These are phyloP conservation scores for Solanum sejunctum DNA, from an alignment of 257 asterid species.

Conservation along the genomic window DNA sequence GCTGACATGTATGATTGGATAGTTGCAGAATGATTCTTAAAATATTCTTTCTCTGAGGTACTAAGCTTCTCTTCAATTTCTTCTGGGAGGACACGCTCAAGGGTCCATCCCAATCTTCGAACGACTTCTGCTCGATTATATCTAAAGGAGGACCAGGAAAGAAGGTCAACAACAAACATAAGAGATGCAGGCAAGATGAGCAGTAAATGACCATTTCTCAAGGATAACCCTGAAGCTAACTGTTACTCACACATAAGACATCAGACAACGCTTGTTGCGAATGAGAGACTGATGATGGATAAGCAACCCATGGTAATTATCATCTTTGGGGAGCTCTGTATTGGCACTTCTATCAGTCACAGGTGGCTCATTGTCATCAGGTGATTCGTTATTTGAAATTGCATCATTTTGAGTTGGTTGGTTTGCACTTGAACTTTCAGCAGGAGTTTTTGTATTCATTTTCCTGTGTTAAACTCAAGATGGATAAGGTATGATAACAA, in stretches of 20 bases:
- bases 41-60: slow-evolving; percentile 55
- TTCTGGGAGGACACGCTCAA: slow-evolving; percentile 72
- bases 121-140: slow-evolving; percentile 76
- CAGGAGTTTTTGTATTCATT: neutral
- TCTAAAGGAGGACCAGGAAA: slow-evolving; percentile 18
- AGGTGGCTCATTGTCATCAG: neutral
- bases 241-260: slow-evolving; percentile 71
- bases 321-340: slow-evolving; percentile 6
- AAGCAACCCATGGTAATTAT: slow-evolving; percentile 80
- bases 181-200: neutral
- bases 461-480: neutral
- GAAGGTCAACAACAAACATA: neutral
- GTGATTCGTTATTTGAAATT: neutral
- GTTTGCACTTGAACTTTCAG: neutral
- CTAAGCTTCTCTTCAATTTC: slow-evolving; percentile 74
- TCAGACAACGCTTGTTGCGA: slow-evolving; percentile 90
- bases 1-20: slow-evolving; percentile 52
- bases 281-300: slow-evolving; percentile 78
- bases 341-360: neutral
- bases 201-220: neutral
- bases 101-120: slow-evolving; percentile 66
- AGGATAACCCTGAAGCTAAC: neutral
- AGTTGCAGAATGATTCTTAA: slow-evolving; percentile 57
- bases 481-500: neutral
- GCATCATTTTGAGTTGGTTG: neutral